Evolutionary conservation across 2,329 filamentous ascomycete genomes (phyloP).

Genomic region (Arachnomyces sp.): DNA sequence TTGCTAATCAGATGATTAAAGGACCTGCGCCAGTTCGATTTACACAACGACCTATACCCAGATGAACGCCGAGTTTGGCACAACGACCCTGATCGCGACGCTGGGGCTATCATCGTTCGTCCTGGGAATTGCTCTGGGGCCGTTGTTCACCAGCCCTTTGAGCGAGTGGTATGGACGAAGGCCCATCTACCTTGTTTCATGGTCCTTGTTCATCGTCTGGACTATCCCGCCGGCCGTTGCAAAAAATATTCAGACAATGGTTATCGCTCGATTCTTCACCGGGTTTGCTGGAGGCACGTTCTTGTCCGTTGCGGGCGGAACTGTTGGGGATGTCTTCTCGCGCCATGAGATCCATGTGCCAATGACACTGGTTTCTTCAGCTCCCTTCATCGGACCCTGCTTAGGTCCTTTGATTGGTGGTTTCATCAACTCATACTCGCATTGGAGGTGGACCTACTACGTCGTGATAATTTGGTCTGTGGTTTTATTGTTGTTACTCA

Average conservation of each 20-base stretch:
- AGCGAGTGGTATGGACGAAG: slow-evolving; percentile 54
- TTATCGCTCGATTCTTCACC: slow-evolving; percentile 55
- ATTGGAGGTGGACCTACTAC: slow-evolving; percentile 73
- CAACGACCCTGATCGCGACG: slow-evolving; percentile 26
- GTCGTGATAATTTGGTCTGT: slow-evolving; percentile 67
- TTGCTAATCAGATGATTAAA: too few species aligned
- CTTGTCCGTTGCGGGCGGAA: slow-evolving; percentile 66
- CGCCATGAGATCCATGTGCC: slow-evolving; percentile 59
- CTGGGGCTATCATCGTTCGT: slow-evolving; percentile 57
- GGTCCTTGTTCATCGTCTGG: slow-evolving; percentile 48
- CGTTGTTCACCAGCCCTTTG: slow-evolving; percentile 54
- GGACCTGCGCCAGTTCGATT: neutral
- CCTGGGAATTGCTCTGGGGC: slow-evolving; percentile 49
- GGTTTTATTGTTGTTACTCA: slow-evolving; percentile 52
- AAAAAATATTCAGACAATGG: slow-evolving; percentile 47
- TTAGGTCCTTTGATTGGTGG: slow-evolving; percentile 48
- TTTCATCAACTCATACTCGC: slow-evolving; percentile 65
- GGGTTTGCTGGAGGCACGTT: slow-evolving; percentile 56
- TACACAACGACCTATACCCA: slow-evolving; percentile 3
- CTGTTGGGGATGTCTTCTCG: slow-evolving; percentile 67
- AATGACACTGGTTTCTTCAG: slow-evolving; percentile 66
- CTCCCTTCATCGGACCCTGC: slow-evolving; percentile 54
- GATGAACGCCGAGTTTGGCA: slow-evolving; percentile 1
- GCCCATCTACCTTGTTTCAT: slow-evolving; percentile 51
- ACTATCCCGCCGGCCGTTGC: slow-evolving; percentile 49